Evolutionary conservation across 2,329 filamentous ascomycete genomes (phyloP), one percentile per base, ranked within the genome.

Genomic region (Cladosporium sp.): DNA sequence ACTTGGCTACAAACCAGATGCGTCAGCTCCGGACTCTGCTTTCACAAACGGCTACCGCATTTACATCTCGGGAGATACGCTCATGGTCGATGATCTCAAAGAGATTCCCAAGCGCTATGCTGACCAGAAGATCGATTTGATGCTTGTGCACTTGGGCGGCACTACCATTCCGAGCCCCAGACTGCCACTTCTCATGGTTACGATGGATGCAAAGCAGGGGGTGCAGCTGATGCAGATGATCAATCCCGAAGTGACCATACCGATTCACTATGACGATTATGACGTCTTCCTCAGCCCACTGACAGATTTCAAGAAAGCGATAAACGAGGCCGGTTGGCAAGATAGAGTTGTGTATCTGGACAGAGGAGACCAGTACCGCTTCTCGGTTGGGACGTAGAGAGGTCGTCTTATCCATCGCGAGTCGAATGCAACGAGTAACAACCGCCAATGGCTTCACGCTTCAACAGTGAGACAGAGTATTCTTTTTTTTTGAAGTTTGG

Each of bases 41-140:
- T 81, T 85, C 66, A 72, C 80, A 13, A 79, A 76, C 25, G 84
- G 85, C 1, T 69, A 70, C 63, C 67, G 77, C 18, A 88, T 89
- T 70, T 90, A 90, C 75, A 89, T 90, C 66, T 86, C 86, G 0
- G 88, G 88, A 23, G 87, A 90, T 72, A 90, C 87, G 1, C 78
- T 90, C 8, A 79, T 88, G 71, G 82, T 88, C 25, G 82, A 87
- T 68, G 87, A 90, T 58, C 80, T 90, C 0, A 82, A 84, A 57
- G 80, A 86, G 66, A 89, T 91, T 46, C 84, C 85, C 0, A 73
- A 84, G 67, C 79, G 83, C 57, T 86, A 88, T 68, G 76, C 78
- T 21, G 80, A 80, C 3, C 77, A 85, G 58, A 80, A 81, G 36
- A 85, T 90, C 64, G 87, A 90, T 70, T 76, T 90, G 62, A 90